These are phyloP conservation scores for Rubus idaeus DNA, from an alignment of 306 rosid species.

Conservation along the genomic window DNA sequence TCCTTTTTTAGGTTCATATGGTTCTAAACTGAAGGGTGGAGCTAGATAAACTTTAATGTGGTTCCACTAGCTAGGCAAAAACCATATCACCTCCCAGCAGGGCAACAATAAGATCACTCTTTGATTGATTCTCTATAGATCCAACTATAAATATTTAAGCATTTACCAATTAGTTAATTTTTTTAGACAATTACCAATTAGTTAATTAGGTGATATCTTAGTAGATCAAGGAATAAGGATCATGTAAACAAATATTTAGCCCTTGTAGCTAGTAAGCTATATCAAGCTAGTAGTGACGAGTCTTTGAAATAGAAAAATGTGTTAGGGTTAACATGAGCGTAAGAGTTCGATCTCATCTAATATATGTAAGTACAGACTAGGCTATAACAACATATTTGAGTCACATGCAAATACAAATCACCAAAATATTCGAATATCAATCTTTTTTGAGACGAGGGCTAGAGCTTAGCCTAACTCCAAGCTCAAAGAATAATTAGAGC, in stretches of 20 bases:
- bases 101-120: not conserved
- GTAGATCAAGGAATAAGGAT: not conserved
- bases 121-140: not conserved
- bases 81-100: not conserved
- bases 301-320: too few species aligned
- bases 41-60: conserved; percentile 10
- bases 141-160: not conserved
- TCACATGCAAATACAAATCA: not conserved
- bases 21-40: conserved; percentile 23
- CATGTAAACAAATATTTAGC: not conserved
- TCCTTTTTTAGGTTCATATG: conserved; percentile 24
- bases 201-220: not conserved
- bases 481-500: not conserved
- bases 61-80: not conserved
- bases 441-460: not conserved
- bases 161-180: not conserved
- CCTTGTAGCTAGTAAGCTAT: not conserved
- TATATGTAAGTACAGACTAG: too few species aligned
- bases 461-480: not conserved
- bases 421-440: not conserved
- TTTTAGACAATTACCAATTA: not conserved
- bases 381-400: not conserved
- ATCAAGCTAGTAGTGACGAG: too few species aligned
- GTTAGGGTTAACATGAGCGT: not conserved
- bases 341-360: not conserved